phyloP scores from a whole-genome alignment of 2,329 filamentous ascomycete genomes.

The Rutstroemia sp. region DNA sequence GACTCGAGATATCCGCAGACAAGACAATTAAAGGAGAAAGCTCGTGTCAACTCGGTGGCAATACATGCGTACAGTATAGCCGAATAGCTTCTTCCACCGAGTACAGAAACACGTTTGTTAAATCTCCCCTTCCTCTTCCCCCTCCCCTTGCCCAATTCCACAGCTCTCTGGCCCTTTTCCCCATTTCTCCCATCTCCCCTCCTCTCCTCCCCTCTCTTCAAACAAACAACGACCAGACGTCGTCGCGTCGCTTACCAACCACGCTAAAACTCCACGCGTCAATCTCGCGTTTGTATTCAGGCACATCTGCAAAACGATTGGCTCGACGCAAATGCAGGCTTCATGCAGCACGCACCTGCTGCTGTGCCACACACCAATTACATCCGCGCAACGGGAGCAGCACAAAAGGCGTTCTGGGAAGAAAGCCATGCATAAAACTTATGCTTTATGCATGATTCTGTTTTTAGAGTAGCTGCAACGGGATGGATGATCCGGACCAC shows the following conservation, averaged over 20 bases:
- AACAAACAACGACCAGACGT: background rate
- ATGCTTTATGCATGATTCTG: no score
- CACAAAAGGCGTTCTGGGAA: no score
- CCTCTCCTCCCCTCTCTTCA: background rate
- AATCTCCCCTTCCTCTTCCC: background rate
- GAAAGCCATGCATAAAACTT: no score
- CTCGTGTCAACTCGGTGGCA: no score
- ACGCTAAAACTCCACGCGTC: background rate
- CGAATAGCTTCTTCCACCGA: no score
- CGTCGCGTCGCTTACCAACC: background rate
- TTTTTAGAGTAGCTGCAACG: no score
- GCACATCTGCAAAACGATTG: background rate
- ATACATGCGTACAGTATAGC: no score
- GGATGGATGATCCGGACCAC: no score
- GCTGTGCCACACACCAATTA: background rate
- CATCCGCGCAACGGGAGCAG: no score
- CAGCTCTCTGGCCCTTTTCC: background rate
- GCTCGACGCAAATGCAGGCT: background rate
- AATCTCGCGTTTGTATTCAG: background rate
- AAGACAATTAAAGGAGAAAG: no score
- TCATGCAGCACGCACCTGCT: background rate
- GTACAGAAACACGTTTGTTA: no score
- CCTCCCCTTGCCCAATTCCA: background rate
- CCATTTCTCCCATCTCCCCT: background rate
- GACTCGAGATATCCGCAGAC: no score